Percentiles rank a stretch among this genome's conserved stretches.
These are phyloP conservation scores for Volutella citrinella DNA, from an alignment of 2,329 filamentous ascomycete genomes.

Conservation along the genomic window DNA sequence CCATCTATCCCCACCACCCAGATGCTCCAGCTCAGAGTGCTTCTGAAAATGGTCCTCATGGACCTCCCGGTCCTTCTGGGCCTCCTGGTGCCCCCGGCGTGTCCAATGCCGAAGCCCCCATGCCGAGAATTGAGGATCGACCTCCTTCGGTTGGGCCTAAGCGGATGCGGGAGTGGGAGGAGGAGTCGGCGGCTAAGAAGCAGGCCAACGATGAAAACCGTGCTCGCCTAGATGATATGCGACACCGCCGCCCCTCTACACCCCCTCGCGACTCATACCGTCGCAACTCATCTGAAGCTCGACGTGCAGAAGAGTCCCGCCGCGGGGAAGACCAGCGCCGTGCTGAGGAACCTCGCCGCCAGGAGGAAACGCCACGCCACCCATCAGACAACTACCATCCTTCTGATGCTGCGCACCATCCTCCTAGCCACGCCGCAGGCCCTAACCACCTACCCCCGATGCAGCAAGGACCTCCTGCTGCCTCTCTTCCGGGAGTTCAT, in stretches of 20 bases:
- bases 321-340: constrained; percentile 62
- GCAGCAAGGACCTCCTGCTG: constrained; percentile 56
- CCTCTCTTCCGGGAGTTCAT: constrained; percentile 52
- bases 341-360: constrained; percentile 53
- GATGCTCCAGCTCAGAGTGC: constrained; percentile 59
- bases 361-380: constrained; percentile 65
- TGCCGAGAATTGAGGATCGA: constrained; percentile 63
- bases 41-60: constrained; percentile 52
- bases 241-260: constrained; percentile 74
- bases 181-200: constrained; percentile 77
- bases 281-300: constrained; percentile 72
- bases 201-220: constrained; percentile 84
- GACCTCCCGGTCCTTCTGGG: constrained; percentile 32
- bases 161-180: constrained; percentile 89
- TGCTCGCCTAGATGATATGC: constrained; percentile 80
- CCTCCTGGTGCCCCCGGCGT: constrained; percentile 36
- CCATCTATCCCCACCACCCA: constrained; percentile 66
- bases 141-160: constrained; percentile 79
- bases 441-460: constrained; percentile 58
- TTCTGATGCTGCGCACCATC: constrained; percentile 85
- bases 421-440: constrained; percentile 52
- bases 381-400: constrained; percentile 81
- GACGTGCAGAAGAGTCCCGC: constrained; percentile 62
- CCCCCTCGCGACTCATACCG: constrained; percentile 68
- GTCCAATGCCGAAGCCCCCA: constrained; percentile 67